A percentile compares a stretch with the other conserved stretches of the same genome.
Conservation (phyloP, 176 grass and related monocot genomes). For the sorghum (Sorghum bicolor) region DNA sequence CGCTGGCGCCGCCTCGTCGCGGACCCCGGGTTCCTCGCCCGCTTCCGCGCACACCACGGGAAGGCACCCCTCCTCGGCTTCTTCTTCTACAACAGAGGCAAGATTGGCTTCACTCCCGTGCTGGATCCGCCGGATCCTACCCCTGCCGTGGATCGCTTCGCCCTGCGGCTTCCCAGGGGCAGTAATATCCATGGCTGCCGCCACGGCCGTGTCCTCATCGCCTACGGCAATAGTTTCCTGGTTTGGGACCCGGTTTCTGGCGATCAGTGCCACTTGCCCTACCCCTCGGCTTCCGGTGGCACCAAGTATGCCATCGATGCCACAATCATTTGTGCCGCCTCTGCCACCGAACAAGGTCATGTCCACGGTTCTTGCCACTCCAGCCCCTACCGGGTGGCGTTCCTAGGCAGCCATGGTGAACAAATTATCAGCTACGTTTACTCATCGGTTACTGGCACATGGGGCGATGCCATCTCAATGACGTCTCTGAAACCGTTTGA, state of each 20-base stretch:
- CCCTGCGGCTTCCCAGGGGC: background rate
- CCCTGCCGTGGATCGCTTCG: background rate
- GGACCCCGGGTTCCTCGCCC: background rate
- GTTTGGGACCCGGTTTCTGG: background rate
- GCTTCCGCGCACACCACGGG: constrained; percentile 12
- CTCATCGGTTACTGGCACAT: background rate
- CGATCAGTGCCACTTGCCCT: background rate
- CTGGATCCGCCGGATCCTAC: background rate
- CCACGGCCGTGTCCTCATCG: background rate
- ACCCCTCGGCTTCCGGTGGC: background rate
- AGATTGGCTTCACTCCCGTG: background rate
- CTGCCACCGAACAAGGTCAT: background rate
- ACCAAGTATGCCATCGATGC: background rate
- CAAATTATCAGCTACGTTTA: background rate
- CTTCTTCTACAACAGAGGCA: background rate
- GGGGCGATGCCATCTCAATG: constrained; percentile 6
- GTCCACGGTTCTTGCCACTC: background rate
- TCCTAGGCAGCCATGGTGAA: background rate
- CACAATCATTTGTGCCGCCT: background rate
- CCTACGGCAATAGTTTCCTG: background rate
- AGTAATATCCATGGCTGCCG: constrained; percentile 7
- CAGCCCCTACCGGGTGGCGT: background rate
- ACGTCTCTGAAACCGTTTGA: background rate
- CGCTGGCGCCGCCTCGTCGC: background rate
- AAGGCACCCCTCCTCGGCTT: background rate